These are phyloP conservation scores for Tephrocybe rancida DNA, from an alignment of 768 basidiomycete genomes.

Conservation along the genomic window DNA sequence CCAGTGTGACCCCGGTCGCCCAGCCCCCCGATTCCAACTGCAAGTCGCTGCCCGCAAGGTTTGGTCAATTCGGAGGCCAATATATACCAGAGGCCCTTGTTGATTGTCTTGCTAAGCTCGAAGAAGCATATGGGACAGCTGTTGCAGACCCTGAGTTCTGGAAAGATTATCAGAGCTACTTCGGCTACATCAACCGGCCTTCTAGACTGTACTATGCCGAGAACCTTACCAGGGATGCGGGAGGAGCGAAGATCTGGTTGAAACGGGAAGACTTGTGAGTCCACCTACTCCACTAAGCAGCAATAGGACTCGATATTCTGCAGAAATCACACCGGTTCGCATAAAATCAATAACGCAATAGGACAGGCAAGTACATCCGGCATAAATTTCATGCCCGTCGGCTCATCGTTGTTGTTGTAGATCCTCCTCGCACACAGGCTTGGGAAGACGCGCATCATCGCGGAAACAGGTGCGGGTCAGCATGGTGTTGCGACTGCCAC, in stretches of 20 bases:
- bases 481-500: conserved; percentile 99
- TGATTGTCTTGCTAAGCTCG: conserved; percentile 88
- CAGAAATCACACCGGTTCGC: conserved; percentile 97
- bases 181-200: conserved; percentile 94
- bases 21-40: conserved; percentile 30
- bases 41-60: conserved; percentile 71
- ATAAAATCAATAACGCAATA: conserved; percentile 99
- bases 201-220: conserved; percentile 91
- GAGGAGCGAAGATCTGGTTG: conserved; percentile 96
- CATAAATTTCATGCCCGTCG: background rate
- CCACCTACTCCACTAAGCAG: background rate
- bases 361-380: conserved; percentile 65
- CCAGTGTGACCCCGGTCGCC: conserved; percentile 27
- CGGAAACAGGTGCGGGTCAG: conserved; percentile 98
- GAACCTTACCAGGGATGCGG: conserved; percentile 85
- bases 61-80: conserved; percentile 96
- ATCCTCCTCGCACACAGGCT: conserved; percentile 92
- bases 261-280: conserved; percentile 91
- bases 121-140: conserved; percentile 88
- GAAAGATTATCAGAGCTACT: conserved; percentile 88
- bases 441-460: conserved; percentile 96
- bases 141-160: conserved; percentile 88
- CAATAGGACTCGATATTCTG: background rate
- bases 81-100: conserved; percentile 97
- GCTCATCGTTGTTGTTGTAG: conserved; percentile 37